Conservation (phyloP, 331 rosid genomes). For the Acacia concinna region DNA sequence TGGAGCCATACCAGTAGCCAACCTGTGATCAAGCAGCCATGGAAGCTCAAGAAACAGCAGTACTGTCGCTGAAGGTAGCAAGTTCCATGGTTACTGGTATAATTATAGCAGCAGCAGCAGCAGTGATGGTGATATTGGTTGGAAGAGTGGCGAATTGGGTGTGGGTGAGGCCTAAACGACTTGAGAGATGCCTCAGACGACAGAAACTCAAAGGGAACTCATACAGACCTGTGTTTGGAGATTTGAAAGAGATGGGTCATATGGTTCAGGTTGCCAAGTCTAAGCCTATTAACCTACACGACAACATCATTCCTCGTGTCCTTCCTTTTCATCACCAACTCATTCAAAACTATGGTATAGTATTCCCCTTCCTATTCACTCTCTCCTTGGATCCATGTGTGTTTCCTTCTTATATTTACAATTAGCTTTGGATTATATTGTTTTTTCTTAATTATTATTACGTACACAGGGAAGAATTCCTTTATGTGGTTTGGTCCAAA, state of each 20-base stretch:
- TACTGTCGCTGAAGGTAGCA: not conserved
- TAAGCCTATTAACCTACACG: slow-evolving; percentile 28
- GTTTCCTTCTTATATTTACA: not conserved
- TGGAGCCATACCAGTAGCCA: not conserved
- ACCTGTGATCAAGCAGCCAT: not conserved
- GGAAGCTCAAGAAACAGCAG: not conserved
- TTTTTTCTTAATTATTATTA: too few relatives aligned
- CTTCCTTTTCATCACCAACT: slow-evolving; percentile 21
- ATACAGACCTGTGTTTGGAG: slow-evolving; percentile 32
- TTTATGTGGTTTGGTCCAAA: slow-evolving; percentile 31
- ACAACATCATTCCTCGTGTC: slow-evolving; percentile 31
- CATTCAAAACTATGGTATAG: slow-evolving; percentile 36
- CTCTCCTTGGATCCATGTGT: not conserved
- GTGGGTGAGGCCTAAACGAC: slow-evolving; percentile 35
- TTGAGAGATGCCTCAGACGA: slow-evolving; percentile 30
- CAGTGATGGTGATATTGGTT: not conserved
- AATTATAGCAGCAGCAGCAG: not conserved
- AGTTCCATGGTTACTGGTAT: not conserved
- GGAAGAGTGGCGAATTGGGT: slow-evolving; percentile 31
- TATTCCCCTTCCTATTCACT: not conserved
- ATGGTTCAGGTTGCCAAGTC: slow-evolving; percentile 22
- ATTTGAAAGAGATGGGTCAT: not conserved
- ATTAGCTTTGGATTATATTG: not conserved
- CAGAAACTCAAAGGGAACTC: slow-evolving; percentile 35
- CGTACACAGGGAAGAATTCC: slow-evolving; percentile 24